Evolutionary conservation across 176 grass and related monocot species (phyloP).

Genomic region (Avena insularis): DNA sequence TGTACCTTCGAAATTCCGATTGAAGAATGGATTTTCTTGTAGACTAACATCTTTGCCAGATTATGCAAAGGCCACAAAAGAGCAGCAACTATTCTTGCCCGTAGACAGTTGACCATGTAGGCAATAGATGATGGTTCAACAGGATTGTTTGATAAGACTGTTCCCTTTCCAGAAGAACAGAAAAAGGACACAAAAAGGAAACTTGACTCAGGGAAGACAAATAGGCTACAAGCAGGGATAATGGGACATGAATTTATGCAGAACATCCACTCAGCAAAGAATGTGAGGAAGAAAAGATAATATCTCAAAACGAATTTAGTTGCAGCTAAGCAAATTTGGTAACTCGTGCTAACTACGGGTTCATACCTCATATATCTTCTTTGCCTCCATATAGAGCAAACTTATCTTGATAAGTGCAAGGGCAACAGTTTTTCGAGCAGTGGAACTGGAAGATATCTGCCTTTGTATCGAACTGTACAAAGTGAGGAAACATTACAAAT

Average conservation of each 20-base stretch:
- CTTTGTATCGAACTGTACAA: conserved; percentile 88
- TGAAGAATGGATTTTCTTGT: conserved; percentile 86
- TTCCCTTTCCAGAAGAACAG: conserved; percentile 67
- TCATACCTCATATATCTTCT: conserved; percentile 82
- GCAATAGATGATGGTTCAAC: conserved; percentile 51
- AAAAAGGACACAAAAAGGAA: conserved; percentile 5
- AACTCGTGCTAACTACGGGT: neutral
- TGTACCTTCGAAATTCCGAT: conserved; percentile 94
- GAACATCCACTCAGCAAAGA: conserved; percentile 23
- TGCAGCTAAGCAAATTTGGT: conserved; percentile 17
- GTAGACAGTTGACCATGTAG: conserved; percentile 65
- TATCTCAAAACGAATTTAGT: conserved; percentile 15
- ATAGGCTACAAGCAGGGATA: conserved; percentile 22
- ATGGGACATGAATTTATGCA: neutral
- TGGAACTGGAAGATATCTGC: conserved; percentile 78
- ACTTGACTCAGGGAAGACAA: conserved; percentile 31
- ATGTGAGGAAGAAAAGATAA: conserved; percentile 20
- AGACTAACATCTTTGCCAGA: conserved; percentile 78
- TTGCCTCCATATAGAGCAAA: conserved; percentile 87
- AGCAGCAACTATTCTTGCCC: conserved; percentile 63
- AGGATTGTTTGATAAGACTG: conserved; percentile 61
- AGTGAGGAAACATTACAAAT: conserved; percentile 37
- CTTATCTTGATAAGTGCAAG: conserved; percentile 83
- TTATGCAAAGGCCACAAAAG: conserved; percentile 92
- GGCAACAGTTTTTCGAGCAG: conserved; percentile 69